Evolutionary conservation across 441 rosid species (phyloP).

Genomic region (Populus hybrid): DNA sequence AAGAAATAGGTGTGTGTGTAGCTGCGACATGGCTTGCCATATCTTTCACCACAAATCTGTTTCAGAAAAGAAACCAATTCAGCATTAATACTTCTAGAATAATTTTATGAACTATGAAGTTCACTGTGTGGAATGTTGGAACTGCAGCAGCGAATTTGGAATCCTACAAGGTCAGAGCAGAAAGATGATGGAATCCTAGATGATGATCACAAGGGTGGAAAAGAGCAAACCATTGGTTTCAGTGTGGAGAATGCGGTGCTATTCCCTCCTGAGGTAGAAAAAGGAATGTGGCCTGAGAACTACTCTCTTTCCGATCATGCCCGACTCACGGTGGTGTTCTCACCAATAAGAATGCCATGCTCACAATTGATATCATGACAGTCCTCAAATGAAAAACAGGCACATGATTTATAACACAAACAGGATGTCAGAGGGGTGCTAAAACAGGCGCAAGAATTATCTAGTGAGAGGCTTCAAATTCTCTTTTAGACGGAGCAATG

Average conservation of each 20-base stretch:
- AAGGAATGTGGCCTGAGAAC: conserved; percentile 89
- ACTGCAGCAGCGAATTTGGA: conserved; percentile 83
- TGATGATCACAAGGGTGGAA: conserved; percentile 23
- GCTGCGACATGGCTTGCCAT: background rate
- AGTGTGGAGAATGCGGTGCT: conserved; percentile 93
- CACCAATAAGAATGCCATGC: conserved; percentile 86
- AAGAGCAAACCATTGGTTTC: conserved; percentile 69
- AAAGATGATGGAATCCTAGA: conserved; percentile 38
- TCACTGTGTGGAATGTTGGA: conserved; percentile 11
- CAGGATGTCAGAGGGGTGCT: background rate
- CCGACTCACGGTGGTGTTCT: conserved; percentile 85
- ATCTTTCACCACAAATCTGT: background rate
- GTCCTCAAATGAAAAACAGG: background rate
- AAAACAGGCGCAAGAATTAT: background rate
- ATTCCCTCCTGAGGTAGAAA: conserved; percentile 91
- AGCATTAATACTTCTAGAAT: background rate
- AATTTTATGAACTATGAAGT: background rate
- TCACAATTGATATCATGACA: conserved; percentile 37
- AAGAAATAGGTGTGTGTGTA: background rate
- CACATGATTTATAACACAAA: background rate
- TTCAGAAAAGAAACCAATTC: background rate
- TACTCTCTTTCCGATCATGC: conserved; percentile 93
- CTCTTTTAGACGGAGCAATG: background rate
- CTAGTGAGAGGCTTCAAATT: background rate
- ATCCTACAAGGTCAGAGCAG: conserved; percentile 46